Evolutionary conservation across 208 protist genomes (phyloP), one percentile per base, ranked within the genome.

Genomic region (Acanthamoeba polyphaga): DNA sequence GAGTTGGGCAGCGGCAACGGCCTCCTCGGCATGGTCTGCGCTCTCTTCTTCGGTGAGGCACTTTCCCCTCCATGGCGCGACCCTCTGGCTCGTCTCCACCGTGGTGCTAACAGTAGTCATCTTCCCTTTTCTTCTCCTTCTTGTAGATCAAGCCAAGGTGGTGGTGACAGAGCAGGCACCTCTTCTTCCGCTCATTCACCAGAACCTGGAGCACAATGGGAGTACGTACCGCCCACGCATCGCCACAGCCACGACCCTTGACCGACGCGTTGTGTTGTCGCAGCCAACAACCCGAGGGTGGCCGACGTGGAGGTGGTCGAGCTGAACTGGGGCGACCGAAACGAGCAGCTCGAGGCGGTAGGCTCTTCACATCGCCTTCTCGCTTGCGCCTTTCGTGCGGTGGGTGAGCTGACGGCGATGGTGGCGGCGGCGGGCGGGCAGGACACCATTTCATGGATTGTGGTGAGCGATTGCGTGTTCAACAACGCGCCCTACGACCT

Each of bases 381-480:
- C 55, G 17, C 0, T 58, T 2, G 53, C 55, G 5, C 17, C 0
- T 46, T 46, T 46, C 43, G 43, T 46, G 43, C 2, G 43, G 72
- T 80, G 7, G 17, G n/a, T 46, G 29, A 6, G 22, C 17, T 46
- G 32, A 17, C 27, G 24, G 8, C 22, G n/a, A 8, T 70, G n/a
- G 62, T 4, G n/a, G 62, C 24, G 2, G 12, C 8, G 29, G 66
- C 27, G 15, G 72, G 5, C 7, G 15, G 17, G 24, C 34, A 88
- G 80, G 80, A 58, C 51, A 27, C 66, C 13, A 88, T 88, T 51
- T 88, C 80, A 19, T 78, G 58, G 87, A 76, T 92, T 19, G 87
- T 92, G 34, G 87, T 78, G 29, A 92, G 87, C 34, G 87, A 92
- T 62, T 92, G 87, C 43, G 87, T 92, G 60, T 92, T 92, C 87